Conservation (phyloP, 139 green algal genomes). For the Tetraselmis chui region DNA sequence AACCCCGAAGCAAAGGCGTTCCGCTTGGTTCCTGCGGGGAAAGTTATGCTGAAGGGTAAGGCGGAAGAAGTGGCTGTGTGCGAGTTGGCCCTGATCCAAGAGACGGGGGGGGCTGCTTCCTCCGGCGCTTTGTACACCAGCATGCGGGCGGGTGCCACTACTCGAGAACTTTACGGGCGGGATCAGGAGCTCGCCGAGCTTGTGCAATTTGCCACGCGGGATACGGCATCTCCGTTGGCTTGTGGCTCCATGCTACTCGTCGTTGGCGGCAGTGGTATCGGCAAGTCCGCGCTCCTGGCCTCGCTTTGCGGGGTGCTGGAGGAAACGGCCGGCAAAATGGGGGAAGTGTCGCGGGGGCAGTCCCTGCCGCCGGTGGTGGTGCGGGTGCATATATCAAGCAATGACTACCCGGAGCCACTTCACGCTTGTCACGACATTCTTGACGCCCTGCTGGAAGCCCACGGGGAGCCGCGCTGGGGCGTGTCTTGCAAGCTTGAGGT, state of each 20-base stretch:
- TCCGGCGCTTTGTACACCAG: too few species aligned
- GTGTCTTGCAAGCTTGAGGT: background rate
- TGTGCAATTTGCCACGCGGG: background rate
- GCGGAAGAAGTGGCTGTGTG: background rate
- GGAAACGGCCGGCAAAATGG: too few species aligned
- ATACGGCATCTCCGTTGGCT: background rate
- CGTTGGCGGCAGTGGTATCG: background rate
- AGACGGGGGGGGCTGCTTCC: too few species aligned
- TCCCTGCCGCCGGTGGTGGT: background rate
- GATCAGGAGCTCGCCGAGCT: background rate
- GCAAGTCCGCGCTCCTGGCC: background rate
- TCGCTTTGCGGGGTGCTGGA: background rate
- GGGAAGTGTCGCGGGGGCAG: too few species aligned
- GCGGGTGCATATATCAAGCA: background rate
- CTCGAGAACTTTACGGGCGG: background rate
- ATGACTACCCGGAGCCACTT: background rate
- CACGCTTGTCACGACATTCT: background rate
- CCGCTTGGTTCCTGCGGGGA: background rate
- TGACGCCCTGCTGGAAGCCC: background rate
- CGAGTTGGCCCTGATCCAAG: background rate
- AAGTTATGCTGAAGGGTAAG: background rate
- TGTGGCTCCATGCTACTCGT: background rate
- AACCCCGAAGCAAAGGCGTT: too few species aligned
- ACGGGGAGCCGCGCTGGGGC: background rate
- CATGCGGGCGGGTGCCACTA: too few species aligned